phyloP scores from a whole-genome alignment of 2,329 filamentous ascomycete species.

The Colletotrichum eleusines region DNA sequence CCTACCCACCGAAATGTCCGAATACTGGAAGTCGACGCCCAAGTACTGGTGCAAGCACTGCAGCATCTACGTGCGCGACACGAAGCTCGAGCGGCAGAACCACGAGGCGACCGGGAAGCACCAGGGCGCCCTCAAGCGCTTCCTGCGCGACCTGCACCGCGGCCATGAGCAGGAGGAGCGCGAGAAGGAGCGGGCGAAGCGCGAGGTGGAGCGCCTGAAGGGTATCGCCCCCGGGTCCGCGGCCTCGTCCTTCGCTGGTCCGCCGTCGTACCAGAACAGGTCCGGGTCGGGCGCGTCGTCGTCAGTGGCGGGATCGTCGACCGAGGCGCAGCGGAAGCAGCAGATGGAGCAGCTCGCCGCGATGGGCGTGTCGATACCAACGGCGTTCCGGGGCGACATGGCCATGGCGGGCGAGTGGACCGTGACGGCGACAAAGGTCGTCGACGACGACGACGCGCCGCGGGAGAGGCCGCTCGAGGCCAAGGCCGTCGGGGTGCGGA shows the following conservation, averaged over 20 bases:
- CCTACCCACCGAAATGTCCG: slow-evolving; percentile 74
- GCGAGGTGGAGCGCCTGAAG: slow-evolving; percentile 88
- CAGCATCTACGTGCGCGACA: slow-evolving; percentile 90
- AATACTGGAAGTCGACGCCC: slow-evolving; percentile 99
- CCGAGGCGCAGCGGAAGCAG: slow-evolving; percentile 77
- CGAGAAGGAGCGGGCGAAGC: slow-evolving; percentile 84
- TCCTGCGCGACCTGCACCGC: slow-evolving; percentile 88
- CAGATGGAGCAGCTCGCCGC: slow-evolving; percentile 91
- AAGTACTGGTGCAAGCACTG: slow-evolving; percentile 99
- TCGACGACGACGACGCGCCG: slow-evolving; percentile 54
- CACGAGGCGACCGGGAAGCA: slow-evolving; percentile 90
- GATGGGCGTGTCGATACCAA: slow-evolving; percentile 87
- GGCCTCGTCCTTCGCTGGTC: slow-evolving; percentile 44
- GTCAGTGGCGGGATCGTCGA: slow-evolving; percentile 48
- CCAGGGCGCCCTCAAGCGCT: slow-evolving; percentile 87
- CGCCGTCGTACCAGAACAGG: slow-evolving; percentile 49
- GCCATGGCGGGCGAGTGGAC: slow-evolving; percentile 93
- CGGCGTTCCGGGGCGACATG: slow-evolving; percentile 82
- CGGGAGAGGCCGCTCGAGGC: slow-evolving; percentile 57
- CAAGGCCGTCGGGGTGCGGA: slow-evolving; percentile 69
- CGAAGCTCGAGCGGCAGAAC: slow-evolving; percentile 87
- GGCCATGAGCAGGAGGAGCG: slow-evolving; percentile 83
- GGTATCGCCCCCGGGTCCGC: slow-evolving; percentile 71
- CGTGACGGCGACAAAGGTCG: slow-evolving; percentile 72
- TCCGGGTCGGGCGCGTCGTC: slow-evolving; percentile 41